Evolutionary conservation across 768 basidiomycete species (phyloP), one percentile per base, ranked within the genome.

Genomic region (Boletus subcaerulescens): DNA sequence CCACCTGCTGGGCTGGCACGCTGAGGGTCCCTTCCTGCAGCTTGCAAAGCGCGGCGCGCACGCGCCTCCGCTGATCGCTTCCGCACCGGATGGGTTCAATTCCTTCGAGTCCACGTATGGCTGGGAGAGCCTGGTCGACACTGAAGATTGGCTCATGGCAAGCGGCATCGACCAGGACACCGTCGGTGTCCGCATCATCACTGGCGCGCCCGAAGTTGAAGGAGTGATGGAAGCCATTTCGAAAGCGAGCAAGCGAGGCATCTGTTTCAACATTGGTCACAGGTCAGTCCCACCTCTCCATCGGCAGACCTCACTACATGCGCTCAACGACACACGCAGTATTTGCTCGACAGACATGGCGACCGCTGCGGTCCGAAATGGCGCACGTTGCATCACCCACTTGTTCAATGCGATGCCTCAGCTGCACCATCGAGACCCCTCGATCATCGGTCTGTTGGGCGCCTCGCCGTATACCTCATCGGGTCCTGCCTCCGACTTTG

Each of bases 341-440:
- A 81, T 84, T 61, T 92, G 92, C 22, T 81, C 83, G 15, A 87
- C 90, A 1, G 82, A 85, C 26, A 73, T 85, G 56, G 91, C 93
- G 8, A 85, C 84, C 18, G 71, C 80, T 9, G 91, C 91, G 4
- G 79, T 94, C 5, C 71, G 77, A 17, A 76, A 78, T 53, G 93
- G 93, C 18, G 89, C 91, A 7, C 78, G 84, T n/a, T 81, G 93
- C 53, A 91, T 95, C 60, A 95, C 93, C 0, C 93, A 95, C 71
- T 76, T 95, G 24, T 94, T 93, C 83, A 96, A 96, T 60, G 91
- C 92, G 8, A 93, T 93, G 92, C 89, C 89, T 14, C 89, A 89
- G 62, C 71, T 91, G 38, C 89, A 95, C 67, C 93, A 96, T 67
- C 82, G 93, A 33, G 92, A 94, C 67, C 93, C 93, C 12, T 90